phyloP scores from a whole-genome alignment of 306 rosid species.

The Nissolia schottii region DNA sequence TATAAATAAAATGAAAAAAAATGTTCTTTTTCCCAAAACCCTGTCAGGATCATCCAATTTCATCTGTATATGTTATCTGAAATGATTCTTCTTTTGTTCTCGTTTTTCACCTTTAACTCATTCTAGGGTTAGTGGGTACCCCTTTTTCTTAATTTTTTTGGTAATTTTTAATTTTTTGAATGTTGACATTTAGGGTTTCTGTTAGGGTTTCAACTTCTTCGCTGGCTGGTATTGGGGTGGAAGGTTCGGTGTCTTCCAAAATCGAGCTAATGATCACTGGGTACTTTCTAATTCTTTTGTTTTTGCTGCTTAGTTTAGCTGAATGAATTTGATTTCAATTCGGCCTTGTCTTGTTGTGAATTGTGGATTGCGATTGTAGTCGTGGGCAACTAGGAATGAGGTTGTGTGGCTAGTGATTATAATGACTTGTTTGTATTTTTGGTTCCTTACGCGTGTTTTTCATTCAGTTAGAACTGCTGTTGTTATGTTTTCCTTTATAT shows the following conservation, averaged over 20 bases:
- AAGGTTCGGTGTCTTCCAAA: background rate
- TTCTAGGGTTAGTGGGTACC: slow-evolving; percentile 26
- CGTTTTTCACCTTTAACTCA: background rate
- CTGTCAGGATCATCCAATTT: background rate
- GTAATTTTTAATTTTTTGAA: background rate
- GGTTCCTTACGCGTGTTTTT: too few species aligned
- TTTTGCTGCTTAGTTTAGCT: background rate
- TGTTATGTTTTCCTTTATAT: too few species aligned
- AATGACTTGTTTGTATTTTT: too few species aligned
- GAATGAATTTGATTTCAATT: background rate
- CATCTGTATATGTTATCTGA: background rate
- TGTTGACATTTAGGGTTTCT: slow-evolving; percentile 28
- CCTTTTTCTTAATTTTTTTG: background rate
- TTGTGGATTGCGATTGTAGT: background rate
- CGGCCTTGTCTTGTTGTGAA: too few species aligned
- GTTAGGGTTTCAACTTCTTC: background rate
- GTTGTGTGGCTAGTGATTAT: too few species aligned
- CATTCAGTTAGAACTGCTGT: too few species aligned
- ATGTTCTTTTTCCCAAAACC: background rate
- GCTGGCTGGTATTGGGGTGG: background rate
- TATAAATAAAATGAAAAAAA: background rate
- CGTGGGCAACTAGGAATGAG: too few species aligned
- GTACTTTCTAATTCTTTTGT: slow-evolving; percentile 13
- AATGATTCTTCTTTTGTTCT: background rate
- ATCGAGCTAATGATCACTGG: background rate